phyloP scores from a whole-genome alignment of 768 basidiomycete species.

The Podaxis sp. region DNA sequence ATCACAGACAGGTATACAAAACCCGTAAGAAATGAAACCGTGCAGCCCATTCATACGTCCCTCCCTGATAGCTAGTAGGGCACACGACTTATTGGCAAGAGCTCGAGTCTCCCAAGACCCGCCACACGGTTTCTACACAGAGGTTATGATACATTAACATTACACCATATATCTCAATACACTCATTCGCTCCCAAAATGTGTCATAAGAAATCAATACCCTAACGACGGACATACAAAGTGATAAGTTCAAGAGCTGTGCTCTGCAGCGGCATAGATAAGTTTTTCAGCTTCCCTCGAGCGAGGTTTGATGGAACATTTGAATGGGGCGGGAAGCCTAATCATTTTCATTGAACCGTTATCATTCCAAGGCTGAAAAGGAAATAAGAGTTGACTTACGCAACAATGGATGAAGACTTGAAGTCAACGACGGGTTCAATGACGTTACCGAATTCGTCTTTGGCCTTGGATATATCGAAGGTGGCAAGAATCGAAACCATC shows the following conservation, averaged over 20 bases:
- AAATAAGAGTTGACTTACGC: constrained; percentile 24
- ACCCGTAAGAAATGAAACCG: too few species aligned
- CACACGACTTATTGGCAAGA: too few species aligned
- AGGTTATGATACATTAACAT: too few species aligned
- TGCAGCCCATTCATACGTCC: too few species aligned
- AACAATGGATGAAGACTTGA: constrained; percentile 23
- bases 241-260: not conserved
- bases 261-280: constrained; percentile 20
- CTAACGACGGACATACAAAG: too few species aligned
- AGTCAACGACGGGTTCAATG: constrained; percentile 28
- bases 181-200: too few species aligned
- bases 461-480: constrained; percentile 28
- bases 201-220: not conserved
- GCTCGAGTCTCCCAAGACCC: too few species aligned
- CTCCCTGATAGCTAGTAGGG: too few species aligned
- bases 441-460: constrained; percentile 25
- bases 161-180: too few species aligned
- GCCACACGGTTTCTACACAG: too few species aligned
- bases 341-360: not conserved
- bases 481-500: constrained; percentile 29
- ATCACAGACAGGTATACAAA: too few species aligned
- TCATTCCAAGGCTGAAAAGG: not conserved
- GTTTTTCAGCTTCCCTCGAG: constrained; percentile 22
- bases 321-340: constrained; percentile 26
- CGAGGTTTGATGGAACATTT: constrained; percentile 29